Base-by-base conservation (phyloP, 1,284 basidiomycete genomes). In the Microbotryum lychnidis-dioicae region DNA sequence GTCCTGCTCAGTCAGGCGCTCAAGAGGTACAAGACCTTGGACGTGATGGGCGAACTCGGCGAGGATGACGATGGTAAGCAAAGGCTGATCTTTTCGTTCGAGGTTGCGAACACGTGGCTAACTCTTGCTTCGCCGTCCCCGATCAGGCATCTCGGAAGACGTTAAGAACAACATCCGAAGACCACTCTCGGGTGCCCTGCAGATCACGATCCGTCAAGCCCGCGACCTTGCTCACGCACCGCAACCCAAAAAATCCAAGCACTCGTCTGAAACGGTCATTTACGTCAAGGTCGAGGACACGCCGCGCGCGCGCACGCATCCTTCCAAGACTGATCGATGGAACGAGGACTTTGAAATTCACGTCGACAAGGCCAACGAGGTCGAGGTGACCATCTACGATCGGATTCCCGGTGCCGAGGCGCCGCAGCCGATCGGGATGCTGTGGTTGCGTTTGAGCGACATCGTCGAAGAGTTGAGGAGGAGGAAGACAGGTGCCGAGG, bases 291-390 rank as follows among this genome's bases (percentile, higher is more conserved):
- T 98, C 21, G 96, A 98, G 79, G 93, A 96, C 48, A 92, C 88
- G 23, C 89, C 93, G 69, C 83, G 90, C 8, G 93, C 91, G 9
- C 85, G 87, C 61, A 94, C 94, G 1, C 91, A 96, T 73, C 87
- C 91, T 8, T 87, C 91, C 23, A 85, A 92, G 66, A 94, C 87
- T 53, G 96, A 98, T 76, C 85, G 88, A 54, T 99, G 96, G 96
- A 89, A 91, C 75, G 94, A 98, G 76, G 89, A 91, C 63, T 97
- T 98, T 67, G 90, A 96, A 76, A 90, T 99, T 65, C 83, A 87
- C 1, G 89, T 98, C 55, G 94, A 97, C 79, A 97, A 97, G 76
- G 93, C 93, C 44, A 97, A 94, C 75, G 96, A 99, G 80, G 89
- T 97, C 58, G 96, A 98, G 77, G 86, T 99, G 54, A 91, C 91